These are phyloP conservation scores for Populus simonii DNA, from an alignment of 345 rosid genomes.

Conservation along the genomic window DNA sequence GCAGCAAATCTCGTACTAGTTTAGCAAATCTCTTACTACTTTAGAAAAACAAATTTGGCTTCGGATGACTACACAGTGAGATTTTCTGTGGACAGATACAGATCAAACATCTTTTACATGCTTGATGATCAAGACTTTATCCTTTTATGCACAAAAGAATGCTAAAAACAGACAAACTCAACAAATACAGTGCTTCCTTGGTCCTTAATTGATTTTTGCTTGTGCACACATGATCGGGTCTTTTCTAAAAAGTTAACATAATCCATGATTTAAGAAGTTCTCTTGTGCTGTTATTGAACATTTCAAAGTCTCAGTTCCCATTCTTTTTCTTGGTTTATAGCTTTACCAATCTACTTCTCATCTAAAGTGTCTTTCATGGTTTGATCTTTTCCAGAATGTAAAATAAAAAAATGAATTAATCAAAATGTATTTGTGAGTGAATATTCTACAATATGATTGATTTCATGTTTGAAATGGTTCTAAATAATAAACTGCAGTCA, in stretches of 20 bases:
- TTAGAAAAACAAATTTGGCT: conserved; percentile 34
- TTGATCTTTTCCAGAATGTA: background rate
- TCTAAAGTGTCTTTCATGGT: background rate
- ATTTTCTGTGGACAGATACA: conserved; percentile 71
- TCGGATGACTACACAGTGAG: conserved; percentile 68
- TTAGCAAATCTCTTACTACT: too few species aligned
- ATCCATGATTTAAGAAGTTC: background rate
- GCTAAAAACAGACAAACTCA: background rate
- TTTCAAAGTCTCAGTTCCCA: background rate
- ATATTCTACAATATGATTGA: background rate
- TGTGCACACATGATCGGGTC: background rate
- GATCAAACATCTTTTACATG: conserved; percentile 48
- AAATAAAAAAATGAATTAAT: background rate
- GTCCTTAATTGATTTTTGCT: background rate
- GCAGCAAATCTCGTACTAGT: too few species aligned
- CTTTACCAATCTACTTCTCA: background rate
- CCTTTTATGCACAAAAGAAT: background rate
- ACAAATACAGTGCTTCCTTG: background rate
- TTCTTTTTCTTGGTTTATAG: background rate
- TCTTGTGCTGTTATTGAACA: background rate
- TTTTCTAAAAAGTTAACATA: background rate
- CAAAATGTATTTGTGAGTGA: background rate
- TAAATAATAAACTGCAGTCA: background rate
- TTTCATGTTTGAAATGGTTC: background rate
- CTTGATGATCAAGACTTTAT: background rate